Conservation (phyloP, 345 rosid species). For the Punica granatum region DNA sequence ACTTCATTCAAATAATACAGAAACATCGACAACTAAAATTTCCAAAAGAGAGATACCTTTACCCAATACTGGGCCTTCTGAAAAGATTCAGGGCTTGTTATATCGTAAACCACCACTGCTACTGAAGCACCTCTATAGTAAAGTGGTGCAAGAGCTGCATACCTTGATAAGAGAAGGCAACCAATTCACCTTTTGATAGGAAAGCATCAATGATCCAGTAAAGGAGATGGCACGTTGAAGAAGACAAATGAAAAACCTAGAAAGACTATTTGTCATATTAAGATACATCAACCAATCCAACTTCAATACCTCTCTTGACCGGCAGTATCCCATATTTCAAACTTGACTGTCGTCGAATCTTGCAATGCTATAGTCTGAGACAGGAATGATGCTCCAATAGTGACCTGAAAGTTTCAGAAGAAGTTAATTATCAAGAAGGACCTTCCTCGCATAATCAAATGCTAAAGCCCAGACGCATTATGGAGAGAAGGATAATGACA, state of each 20-base stretch:
- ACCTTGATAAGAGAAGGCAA: conserved; percentile 31
- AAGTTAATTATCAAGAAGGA: background rate
- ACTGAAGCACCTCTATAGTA: conserved; percentile 97
- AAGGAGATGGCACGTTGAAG: background rate
- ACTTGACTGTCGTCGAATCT: conserved; percentile 93
- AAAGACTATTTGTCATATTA: background rate
- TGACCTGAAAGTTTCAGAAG: conserved; percentile 51
- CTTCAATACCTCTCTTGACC: conserved; percentile 87
- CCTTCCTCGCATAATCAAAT: background rate
- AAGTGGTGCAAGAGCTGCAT: conserved; percentile 96
- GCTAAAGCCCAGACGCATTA: background rate
- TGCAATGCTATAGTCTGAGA: conserved; percentile 95
- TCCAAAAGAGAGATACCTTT: conserved; percentile 41
- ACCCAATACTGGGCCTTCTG: conserved; percentile 96
- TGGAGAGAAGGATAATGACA: background rate
- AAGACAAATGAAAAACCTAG: background rate
- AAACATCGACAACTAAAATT: background rate
- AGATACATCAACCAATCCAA: background rate
- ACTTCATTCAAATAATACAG: background rate
- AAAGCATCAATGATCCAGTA: background rate
- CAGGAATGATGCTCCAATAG: conserved; percentile 96
- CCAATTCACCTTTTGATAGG: background rate
- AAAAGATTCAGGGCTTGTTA: conserved; percentile 90
- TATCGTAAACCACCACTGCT: conserved; percentile 91
- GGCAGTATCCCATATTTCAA: conserved; percentile 99